phyloP scores from a whole-genome alignment of 805 yeast genomes.

The Scheffersomyces stipitis region DNA sequence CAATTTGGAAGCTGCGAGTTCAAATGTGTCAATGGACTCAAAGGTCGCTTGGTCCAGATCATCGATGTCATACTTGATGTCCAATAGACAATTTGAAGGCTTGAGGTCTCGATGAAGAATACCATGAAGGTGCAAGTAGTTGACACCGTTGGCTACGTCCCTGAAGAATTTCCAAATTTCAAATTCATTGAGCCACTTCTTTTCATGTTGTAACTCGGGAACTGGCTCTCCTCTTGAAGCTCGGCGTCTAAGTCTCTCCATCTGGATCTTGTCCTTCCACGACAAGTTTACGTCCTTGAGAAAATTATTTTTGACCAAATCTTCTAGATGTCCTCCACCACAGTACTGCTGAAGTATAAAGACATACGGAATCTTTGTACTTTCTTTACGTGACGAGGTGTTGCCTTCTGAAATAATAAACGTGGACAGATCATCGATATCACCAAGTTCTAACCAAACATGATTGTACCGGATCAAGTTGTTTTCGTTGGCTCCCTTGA shows the following conservation, averaged over 20 bases:
- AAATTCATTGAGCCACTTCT: slow-evolving; percentile 43
- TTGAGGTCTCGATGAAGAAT: slow-evolving; percentile 87
- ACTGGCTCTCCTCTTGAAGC: slow-evolving; percentile 1
- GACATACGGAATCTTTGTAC: slow-evolving; percentile 59
- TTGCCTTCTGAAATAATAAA: slow-evolving; percentile 20
- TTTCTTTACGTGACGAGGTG: slow-evolving; percentile 2
- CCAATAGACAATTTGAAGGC: slow-evolving; percentile 81
- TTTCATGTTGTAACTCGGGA: background rate
- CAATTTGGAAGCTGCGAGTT: slow-evolving; percentile 24
- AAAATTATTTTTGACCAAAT: slow-evolving; percentile 38
- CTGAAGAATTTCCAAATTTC: slow-evolving; percentile 69
- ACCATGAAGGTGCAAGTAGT: slow-evolving; percentile 69
- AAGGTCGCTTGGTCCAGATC: background rate
- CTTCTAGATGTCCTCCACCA: slow-evolving; percentile 84
- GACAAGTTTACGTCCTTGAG: slow-evolving; percentile 19
- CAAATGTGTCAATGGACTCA: slow-evolving; percentile 7
- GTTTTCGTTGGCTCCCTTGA: slow-evolving; percentile 40
- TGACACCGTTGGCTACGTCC: slow-evolving; percentile 70
- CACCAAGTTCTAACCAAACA: slow-evolving; percentile 80
- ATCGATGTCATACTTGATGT: slow-evolving; percentile 23
- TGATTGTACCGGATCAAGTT: slow-evolving; percentile 84
- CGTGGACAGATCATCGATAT: slow-evolving; percentile 48
- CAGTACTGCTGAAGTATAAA: slow-evolving; percentile 86
- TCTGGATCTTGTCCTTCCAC: slow-evolving; percentile 25
- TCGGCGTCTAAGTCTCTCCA: slow-evolving; percentile 26